phyloP scores from a whole-genome alignment of 75 land plant genomes.

The Cunninghamia lanceolata region DNA sequence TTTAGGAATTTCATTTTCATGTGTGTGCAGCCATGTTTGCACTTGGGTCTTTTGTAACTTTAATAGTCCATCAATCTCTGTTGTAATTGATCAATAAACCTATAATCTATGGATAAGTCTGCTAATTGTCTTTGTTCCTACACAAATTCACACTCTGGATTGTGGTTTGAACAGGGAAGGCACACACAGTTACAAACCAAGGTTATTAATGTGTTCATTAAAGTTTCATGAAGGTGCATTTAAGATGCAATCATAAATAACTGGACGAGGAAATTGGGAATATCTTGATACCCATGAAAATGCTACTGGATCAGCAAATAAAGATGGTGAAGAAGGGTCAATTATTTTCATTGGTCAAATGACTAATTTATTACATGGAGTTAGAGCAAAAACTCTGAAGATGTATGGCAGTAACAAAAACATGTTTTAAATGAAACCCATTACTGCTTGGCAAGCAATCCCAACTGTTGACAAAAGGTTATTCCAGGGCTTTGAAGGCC shows the following conservation, averaged over 20 bases:
- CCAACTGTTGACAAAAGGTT: not conserved
- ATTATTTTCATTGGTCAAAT: not conserved
- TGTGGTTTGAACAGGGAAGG: not conserved
- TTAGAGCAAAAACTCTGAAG: not conserved
- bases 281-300: not conserved
- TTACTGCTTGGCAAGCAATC: not conserved
- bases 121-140: not conserved
- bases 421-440: not conserved
- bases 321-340: not conserved
- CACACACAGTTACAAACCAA: not conserved
- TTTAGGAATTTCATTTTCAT: not conserved
- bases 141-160: not conserved
- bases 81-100: not conserved
- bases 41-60: not conserved
- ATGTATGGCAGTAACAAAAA: not conserved
- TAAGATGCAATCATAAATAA: not conserved
- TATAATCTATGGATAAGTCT: not conserved
- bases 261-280: not conserved
- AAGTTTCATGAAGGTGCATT: not conserved
- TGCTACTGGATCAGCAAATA: not conserved
- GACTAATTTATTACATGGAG: not conserved
- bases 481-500: not conserved
- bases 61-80: not conserved
- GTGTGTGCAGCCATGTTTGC: not conserved
- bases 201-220: too few relatives aligned